A percentile compares a stretch with the other conserved stretches of the same genome.
Conservation (phyloP, 2,329 filamentous ascomycete species). For the Beauveria asiatica region DNA sequence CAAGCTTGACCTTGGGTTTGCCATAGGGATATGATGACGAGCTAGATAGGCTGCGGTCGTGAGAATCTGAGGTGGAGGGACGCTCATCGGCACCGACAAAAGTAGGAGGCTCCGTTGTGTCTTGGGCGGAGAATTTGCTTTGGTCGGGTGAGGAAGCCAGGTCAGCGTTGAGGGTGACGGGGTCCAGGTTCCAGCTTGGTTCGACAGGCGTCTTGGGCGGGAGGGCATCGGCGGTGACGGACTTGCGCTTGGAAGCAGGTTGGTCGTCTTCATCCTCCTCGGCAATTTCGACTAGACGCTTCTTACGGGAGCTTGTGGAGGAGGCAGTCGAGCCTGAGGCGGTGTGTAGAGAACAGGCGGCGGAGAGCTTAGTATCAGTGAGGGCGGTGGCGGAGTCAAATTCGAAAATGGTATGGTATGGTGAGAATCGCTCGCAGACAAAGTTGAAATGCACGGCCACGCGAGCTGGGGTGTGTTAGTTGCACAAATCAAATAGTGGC, state of each 20-base stretch:
- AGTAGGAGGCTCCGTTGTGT: constrained; percentile 40
- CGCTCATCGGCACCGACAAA: constrained; percentile 40
- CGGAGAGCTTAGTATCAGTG: constrained; percentile 78
- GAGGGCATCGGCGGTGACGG: constrained; percentile 38
- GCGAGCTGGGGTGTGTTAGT: constrained; percentile 50
- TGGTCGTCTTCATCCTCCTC: constrained; percentile 79
- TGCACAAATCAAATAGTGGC: background rate
- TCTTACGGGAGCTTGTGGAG: constrained; percentile 68
- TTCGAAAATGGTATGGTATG: constrained; percentile 77
- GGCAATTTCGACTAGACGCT: constrained; percentile 82
- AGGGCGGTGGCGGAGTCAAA: constrained; percentile 69
- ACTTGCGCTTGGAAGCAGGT: constrained; percentile 49
- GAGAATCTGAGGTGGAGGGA: constrained; percentile 36
- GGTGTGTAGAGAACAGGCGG: constrained; percentile 82
- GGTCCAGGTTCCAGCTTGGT: constrained; percentile 18
- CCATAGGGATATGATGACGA: constrained; percentile 41
- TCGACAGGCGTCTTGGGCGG: constrained; percentile 23
- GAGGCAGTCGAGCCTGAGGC: constrained; percentile 80
- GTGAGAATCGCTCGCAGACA: constrained; percentile 64
- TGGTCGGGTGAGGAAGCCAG: constrained; percentile 42
- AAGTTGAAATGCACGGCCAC: constrained; percentile 65
- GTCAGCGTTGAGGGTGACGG: constrained; percentile 43
- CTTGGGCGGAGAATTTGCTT: constrained; percentile 38
- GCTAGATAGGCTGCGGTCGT: constrained; percentile 34
- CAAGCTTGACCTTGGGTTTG: constrained; percentile 82